Base-by-base conservation (phyloP, 2,329 filamentous ascomycete species). In the Ceratocystis cubensis region DNA sequence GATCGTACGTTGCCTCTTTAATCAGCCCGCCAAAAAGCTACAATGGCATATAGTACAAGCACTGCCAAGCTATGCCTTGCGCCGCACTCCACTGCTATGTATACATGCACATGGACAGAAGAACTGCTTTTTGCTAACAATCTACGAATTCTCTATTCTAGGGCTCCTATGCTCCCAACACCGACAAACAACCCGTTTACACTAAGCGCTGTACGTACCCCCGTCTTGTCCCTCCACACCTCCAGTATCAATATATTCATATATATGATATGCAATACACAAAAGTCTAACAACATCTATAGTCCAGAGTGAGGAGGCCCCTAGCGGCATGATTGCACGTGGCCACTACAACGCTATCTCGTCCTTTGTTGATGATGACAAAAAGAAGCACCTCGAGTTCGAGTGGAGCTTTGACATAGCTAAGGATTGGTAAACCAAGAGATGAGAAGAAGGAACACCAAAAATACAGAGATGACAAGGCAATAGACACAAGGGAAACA, bases 391-490 rank as follows among this genome's bases (percentile, higher is more conserved):
- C 77, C 81, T 99, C 70, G 82, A 88, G 75, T 99, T 99, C 76
- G 88, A 96, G 73, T 99, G 94, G 94, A 86, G 87, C 69, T 97
- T 99, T 73, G 89, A 96, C 74, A 96, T 99, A 75, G 83, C 88
- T 78, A 99, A 97, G 84, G 90, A 96, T 75, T 97, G 94, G 94
- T 89, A 86, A 71, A 72, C 37, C 56, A 22, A 41, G 62, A 33
- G 44, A 44, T 44, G 25, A 61, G 25, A 28, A 50, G 28, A 57
- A 63, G 25, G 25, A 15, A 65, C 41, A 64, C 25, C 37, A 63
- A 56, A 37, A 15, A 17, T 33, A 33, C 30, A 53, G 30, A 63
- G 53, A 22, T 6, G 7, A 30, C 30, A 57, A 4, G 25, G 20
- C 28, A 50, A 13, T 2, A 50, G 22, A 5, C 8, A 50, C 46